phyloP scores from a whole-genome alignment of 2,329 filamentous ascomycete genomes.

The Fusarium mangiferae region DNA sequence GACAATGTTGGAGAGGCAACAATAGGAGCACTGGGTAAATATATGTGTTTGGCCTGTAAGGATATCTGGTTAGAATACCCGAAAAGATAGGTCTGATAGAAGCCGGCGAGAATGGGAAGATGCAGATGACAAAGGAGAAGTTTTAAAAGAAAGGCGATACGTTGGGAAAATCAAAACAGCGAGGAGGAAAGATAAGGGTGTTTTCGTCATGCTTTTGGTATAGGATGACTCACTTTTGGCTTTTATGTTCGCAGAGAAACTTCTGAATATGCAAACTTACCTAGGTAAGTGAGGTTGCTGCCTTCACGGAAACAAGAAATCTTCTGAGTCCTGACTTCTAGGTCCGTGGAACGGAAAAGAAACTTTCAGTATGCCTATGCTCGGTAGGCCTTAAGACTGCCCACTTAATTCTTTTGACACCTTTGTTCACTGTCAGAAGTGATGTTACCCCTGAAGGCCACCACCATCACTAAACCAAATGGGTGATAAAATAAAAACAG shows the following conservation, averaged over 20 bases:
- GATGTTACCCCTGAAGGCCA: background rate
- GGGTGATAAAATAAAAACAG: background rate
- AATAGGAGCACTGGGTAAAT: background rate
- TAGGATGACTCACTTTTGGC: background rate
- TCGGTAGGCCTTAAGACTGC: background rate
- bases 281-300: background rate
- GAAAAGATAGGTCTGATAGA: background rate
- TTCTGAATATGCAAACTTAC: background rate
- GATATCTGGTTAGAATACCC: background rate
- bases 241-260: background rate
- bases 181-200: background rate
- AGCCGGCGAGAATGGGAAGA: too few species aligned
- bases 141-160: too few species aligned
- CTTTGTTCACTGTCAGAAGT: background rate
- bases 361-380: too few species aligned
- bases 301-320: background rate
- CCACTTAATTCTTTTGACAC: background rate
- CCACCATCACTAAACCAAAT: background rate
- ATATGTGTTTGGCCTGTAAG: background rate
- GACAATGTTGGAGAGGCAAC: background rate
- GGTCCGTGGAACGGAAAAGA: too few species aligned
- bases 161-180: background rate
- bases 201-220: background rate
- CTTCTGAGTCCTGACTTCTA: background rate
- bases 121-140: background rate